Evolutionary conservation across 106 monocot genomes (phyloP), one percentile per base, ranked within the genome.

Genomic region (Chionographis japonica): DNA sequence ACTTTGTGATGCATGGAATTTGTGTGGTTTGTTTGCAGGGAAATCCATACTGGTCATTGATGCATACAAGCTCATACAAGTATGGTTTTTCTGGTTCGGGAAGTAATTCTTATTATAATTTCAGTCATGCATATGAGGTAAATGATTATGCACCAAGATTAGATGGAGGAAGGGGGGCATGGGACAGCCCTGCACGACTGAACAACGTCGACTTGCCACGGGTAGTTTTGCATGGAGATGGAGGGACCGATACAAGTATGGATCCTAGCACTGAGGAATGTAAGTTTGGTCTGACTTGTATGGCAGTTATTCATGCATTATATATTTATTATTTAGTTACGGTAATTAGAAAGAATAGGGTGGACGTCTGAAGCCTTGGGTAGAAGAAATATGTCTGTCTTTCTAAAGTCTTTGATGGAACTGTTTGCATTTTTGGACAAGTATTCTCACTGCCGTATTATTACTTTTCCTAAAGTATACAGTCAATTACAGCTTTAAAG

Each of bases 21-120:
- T 62, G 18, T 57, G 50, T 20, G 19, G 52, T 62, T 19, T 54
- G 4, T 15, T 75, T 74, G 72, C 83, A 95, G 94, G 88, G 77
- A 70, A 84, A 77, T 77, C 60, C 83, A 63, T 95, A 95, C 70
- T 91, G 88, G 88, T 53, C 91, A 63, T 83, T 81, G 75, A 83
- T 88, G 78, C 78, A 89, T 74, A 58, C 75, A 68, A 82, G 63
- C 67, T 79, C 80, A 42, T 89, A 85, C 62, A 89, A 89, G 57
- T 89, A 89, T 74, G 79, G 79, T 20, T 82, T 69, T 67, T 82
- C 79, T 71, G 74, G 77, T 59, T 40, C 78, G 40, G 76, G 68
- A 38, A 83, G 66, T 74, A 85, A 68, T 62, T 83, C 86, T 39
- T 88, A 88, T 62, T 88, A 81, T 67, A 83, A 72, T 62, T 78